Evolutionary conservation across 2,329 filamentous ascomycete genomes (phyloP).

Genomic region (Coniochaeta hoffmannii): DNA sequence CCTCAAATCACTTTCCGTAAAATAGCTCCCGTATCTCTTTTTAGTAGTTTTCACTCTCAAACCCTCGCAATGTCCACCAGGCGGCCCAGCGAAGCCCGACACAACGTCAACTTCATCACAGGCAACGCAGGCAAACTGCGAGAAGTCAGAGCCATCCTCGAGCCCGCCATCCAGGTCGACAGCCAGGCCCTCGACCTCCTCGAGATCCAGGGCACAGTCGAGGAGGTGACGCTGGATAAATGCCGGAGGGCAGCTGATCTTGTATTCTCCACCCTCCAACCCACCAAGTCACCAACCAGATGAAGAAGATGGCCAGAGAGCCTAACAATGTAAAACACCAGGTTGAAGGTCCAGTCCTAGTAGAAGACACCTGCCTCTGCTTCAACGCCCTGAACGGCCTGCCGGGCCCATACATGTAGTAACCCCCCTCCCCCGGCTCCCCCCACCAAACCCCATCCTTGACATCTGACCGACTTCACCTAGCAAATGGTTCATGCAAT

Average conservation of each 20-base stretch:
- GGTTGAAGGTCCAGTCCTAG: conserved; percentile 81
- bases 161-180: conserved; percentile 62
- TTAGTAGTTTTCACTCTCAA: conserved; percentile 33
- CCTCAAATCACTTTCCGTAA: neutral
- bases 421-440: conserved; percentile 1
- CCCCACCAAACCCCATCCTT: too few relatives aligned
- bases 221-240: conserved; percentile 87
- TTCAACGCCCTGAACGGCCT: conserved; percentile 87
- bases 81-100: conserved; percentile 14
- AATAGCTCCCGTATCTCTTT: too few relatives aligned
- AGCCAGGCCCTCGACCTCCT: conserved; percentile 72
- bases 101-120: conserved; percentile 81
- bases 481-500: conserved; percentile 85
- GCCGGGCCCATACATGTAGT: conserved; percentile 93
- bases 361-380: conserved; percentile 92
- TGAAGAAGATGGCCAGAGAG: too few relatives aligned
- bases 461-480: conserved; percentile 28
- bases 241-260: conserved; percentile 71
- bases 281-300: too few relatives aligned
- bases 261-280: too few relatives aligned
- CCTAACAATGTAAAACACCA: too few relatives aligned
- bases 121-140: conserved; percentile 90
- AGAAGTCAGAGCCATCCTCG: conserved; percentile 84
- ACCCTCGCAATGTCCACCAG: conserved; percentile 23
- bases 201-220: conserved; percentile 87